phyloP scores from a whole-genome alignment of 306 rosid genomes.

The Clitoria ternatea region DNA sequence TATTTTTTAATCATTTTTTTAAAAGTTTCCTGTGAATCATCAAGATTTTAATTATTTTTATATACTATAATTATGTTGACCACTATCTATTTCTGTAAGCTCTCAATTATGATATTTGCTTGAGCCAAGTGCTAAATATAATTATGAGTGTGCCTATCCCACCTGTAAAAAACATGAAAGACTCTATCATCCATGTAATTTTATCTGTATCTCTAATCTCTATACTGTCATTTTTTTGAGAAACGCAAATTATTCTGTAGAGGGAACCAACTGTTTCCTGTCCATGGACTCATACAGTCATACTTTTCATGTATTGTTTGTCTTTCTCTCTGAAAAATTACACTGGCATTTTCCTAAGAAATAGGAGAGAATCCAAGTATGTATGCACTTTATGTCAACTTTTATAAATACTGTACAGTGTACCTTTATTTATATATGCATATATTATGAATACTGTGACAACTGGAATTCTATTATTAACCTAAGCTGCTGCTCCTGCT shows the following conservation, averaged over 20 bases:
- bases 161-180: not conserved
- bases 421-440: constrained; percentile 9
- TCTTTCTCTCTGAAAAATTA: constrained; percentile 15
- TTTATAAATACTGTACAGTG: constrained; percentile 23
- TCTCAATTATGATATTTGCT: constrained; percentile 15
- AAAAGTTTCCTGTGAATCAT: not conserved
- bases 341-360: constrained; percentile 6
- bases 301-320: not conserved
- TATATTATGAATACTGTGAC: constrained; percentile 22
- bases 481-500: constrained; percentile 31
- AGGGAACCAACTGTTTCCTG: constrained; percentile 18
- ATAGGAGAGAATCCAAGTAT: constrained; percentile 33
- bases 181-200: not conserved
- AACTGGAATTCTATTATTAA: constrained; percentile 18
- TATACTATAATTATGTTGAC: not conserved
- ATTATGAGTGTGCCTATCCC: not conserved
- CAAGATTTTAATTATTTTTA: not conserved
- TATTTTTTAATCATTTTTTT: constrained; percentile 7
- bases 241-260: not conserved
- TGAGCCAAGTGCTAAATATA: not conserved
- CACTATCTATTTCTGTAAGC: not conserved
- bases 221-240: not conserved
- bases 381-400: constrained; percentile 31
- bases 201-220: not conserved
- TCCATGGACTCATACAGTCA: constrained; percentile 7